Percentiles rank a stretch among this genome's conserved stretches.
Evolutionary conservation across 306 rosid species (phyloP).

Genomic region (Cucumis melo): DNA sequence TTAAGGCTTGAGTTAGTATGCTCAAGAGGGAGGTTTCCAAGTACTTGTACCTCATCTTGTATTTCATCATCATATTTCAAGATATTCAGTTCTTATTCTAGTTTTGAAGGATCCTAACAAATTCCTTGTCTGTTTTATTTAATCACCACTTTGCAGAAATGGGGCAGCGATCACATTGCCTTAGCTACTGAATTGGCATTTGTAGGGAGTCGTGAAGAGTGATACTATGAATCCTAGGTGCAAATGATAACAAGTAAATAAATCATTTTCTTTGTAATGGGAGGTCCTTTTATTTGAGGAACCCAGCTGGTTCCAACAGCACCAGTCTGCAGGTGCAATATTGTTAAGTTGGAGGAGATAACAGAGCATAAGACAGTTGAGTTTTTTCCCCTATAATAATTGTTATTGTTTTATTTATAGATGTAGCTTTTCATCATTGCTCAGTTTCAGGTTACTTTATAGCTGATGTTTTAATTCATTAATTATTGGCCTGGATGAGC

Average conservation of each 20-base stretch:
- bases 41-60: no score
- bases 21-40: no score
- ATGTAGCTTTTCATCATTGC: not conserved
- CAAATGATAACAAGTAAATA: not conserved
- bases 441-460: not conserved
- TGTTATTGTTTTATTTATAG: not conserved
- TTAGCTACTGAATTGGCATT: constrained; percentile 69
- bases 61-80: no score
- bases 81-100: no score
- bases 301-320: not conserved
- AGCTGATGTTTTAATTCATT: not conserved
- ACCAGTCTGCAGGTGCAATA: not conserved
- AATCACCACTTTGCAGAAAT: constrained; percentile 44
- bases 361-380: not conserved
- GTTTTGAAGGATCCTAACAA: no score
- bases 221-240: not conserved
- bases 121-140: not conserved
- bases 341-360: not conserved
- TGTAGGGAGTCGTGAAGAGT: not conserved
- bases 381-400: not conserved
- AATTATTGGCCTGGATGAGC: not conserved
- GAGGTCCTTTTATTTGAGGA: not conserved
- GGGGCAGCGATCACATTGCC: constrained; percentile 96
- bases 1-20: no score
- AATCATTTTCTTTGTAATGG: not conserved